Evolutionary conservation across 2,329 filamentous ascomycete genomes (phyloP), one percentile per base, ranked within the genome.

Genomic region (Domatiomyces catenatus): DNA sequence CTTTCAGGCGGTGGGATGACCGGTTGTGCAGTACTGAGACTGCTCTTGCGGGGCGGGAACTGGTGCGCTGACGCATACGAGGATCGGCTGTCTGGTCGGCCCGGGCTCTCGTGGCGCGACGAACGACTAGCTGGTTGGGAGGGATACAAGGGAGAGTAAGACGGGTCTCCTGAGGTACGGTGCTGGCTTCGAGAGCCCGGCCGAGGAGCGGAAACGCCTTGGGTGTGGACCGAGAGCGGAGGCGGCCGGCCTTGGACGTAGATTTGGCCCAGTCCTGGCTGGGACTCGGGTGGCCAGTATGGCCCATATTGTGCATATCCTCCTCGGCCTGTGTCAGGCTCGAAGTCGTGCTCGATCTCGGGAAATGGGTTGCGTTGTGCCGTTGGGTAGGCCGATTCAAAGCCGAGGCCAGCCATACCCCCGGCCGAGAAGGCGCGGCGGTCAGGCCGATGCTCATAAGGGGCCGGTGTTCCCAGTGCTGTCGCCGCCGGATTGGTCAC

Each of bases 1-100:
- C n/a, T 47, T 26, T 19, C 18, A 1, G 44, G 28, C n/a, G 46
- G 15, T 8, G 42, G 18, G 51, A 46, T 17, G 56, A 42, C n/a
- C 51, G 49, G 22, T 65, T 65, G 59, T 75, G 73, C 10, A 10
- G 32, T 39, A 50, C 71, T 71, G 58, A 81, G 68, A 59, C 79
- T 83, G 62, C 76, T 80, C 63, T 81, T 80, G 36, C 80, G 71
- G 7, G 76, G 73, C 8, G 79, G 79, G 52, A 76, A 80, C 46
- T 69, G 70, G 58, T 60, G 18, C 59, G 52, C 48, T 26, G 54
- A 56, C 10, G 50, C 18, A 42, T 52, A 56, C 6, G 58, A 59
- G 32, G 50, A 50, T 46, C 58, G 24, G 57, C 55, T 54, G 61
- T 58, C 32, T 56, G 60, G 44, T 50, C 58, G 45, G 48, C 53